A percentile compares a stretch with the other conserved stretches of the same genome.
Conservation (phyloP, 495 filamentous ascomycete species). For the Talaromyces trachyspermus region DNA sequence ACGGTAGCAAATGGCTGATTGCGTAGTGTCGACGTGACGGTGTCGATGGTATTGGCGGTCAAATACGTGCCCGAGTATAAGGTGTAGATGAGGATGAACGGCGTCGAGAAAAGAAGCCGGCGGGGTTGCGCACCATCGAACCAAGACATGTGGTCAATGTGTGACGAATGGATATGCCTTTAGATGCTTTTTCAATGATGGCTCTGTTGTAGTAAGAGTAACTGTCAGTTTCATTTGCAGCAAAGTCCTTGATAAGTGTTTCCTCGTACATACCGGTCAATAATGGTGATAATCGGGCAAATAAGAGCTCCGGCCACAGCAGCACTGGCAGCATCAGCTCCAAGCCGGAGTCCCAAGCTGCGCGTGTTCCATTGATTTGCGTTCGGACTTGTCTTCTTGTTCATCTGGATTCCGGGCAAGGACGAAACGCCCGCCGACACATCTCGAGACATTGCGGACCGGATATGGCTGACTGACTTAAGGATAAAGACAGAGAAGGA, state of each 20-base stretch:
- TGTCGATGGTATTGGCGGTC: conserved; percentile 85
- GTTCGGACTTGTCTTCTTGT: too few species aligned
- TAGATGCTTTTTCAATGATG: conserved; percentile 94
- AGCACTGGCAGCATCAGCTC: conserved; percentile 68
- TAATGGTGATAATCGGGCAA: conserved; percentile 81
- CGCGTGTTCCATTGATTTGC: conserved; percentile 65
- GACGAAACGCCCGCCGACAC: not conserved
- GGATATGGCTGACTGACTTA: too few species aligned
- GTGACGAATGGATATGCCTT: conserved; percentile 58
- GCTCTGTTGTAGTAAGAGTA: conserved; percentile 42
- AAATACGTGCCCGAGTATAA: conserved; percentile 89
- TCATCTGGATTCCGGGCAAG: too few species aligned
- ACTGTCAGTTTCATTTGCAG: conserved; percentile 9
- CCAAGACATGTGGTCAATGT: conserved; percentile 59
- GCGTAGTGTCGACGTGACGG: conserved; percentile 57
- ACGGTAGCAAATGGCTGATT: conserved; percentile 49
- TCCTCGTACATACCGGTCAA: conserved; percentile 65
- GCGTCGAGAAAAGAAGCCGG: conserved; percentile 66
- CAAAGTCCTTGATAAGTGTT: not conserved
- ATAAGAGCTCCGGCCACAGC: conserved; percentile 71
- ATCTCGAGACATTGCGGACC: conserved; percentile 8
- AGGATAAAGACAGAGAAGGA: too few species aligned
- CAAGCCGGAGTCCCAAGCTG: conserved; percentile 58
- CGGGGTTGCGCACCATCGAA: conserved; percentile 60
- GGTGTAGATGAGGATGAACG: conserved; percentile 80